phyloP scores from a whole-genome alignment of 2,329 filamentous ascomycete species.

The Oidium heveae region DNA sequence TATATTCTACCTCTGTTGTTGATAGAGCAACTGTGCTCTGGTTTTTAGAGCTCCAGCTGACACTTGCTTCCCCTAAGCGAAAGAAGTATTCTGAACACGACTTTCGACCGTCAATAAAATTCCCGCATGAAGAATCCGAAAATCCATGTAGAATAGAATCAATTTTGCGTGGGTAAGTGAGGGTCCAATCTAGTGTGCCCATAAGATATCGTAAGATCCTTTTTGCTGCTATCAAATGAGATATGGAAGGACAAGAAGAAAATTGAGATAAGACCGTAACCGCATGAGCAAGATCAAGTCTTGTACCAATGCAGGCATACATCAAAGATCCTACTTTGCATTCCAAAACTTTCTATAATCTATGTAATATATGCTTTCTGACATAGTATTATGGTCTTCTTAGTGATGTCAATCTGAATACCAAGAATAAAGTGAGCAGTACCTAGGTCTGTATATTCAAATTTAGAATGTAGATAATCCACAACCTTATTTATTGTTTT shows the following conservation, averaged over 20 bases:
- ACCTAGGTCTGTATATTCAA: background rate
- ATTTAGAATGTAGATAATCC: background rate
- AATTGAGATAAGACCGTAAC: background rate
- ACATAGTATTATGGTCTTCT: too few relatives aligned
- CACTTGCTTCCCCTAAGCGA: background rate
- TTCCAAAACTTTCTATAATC: too few relatives aligned
- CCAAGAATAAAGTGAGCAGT: background rate
- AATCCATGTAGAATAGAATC: background rate
- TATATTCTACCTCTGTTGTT: background rate
- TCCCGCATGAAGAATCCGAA: background rate
- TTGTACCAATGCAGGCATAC: background rate
- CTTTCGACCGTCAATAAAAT: background rate
- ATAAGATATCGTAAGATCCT: background rate
- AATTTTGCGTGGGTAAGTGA: background rate
- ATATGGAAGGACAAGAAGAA: background rate
- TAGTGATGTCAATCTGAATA: background rate
- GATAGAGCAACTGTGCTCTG: background rate
- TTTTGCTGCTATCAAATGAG: background rate
- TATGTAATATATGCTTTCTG: too few relatives aligned
- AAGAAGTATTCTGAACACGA: background rate
- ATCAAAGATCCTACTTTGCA: too few relatives aligned
- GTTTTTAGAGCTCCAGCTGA: background rate
- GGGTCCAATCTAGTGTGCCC: background rate
- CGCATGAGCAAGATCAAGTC: background rate
- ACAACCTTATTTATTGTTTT: background rate